Evolutionary conservation across 345 rosid genomes (phyloP).

Genomic region (Citrus maxima): DNA sequence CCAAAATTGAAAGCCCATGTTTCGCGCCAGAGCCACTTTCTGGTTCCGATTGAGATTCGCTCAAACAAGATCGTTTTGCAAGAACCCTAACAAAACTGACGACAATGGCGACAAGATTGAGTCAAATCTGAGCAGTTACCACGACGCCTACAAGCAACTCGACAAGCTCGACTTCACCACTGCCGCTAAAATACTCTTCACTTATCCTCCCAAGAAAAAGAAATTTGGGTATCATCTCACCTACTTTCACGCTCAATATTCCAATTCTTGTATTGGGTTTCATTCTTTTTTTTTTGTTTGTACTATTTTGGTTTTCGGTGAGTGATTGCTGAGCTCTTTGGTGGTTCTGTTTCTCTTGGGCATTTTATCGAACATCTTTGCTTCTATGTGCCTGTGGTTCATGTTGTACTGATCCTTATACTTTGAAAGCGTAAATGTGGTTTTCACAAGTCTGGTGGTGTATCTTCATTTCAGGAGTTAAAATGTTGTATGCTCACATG

Average conservation of each 20-base stretch:
- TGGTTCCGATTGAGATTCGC: slow-evolving; percentile 20
- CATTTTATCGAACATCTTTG: slow-evolving; percentile 32
- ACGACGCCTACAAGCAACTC: slow-evolving; percentile 56
- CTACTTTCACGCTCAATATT: neutral
- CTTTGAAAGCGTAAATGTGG: too few species aligned
- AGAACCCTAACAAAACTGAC: slow-evolving; percentile 18
- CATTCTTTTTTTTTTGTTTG: too few species aligned
- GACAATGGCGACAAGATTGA: slow-evolving; percentile 27
- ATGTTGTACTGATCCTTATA: too few species aligned
- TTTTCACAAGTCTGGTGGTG: neutral
- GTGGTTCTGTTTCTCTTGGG: slow-evolving; percentile 10
- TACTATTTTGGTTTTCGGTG: neutral
- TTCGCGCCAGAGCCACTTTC: slow-evolving; percentile 35
- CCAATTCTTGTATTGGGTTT: neutral
- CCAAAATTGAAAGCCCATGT: slow-evolving; percentile 31
- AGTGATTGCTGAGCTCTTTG: neutral
- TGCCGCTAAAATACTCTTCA: slow-evolving; percentile 76
- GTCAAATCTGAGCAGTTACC: slow-evolving; percentile 45
- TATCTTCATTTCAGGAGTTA: neutral
- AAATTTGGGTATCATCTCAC: slow-evolving; percentile 63
- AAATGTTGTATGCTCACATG: slow-evolving; percentile 15
- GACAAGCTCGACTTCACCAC: slow-evolving; percentile 74
- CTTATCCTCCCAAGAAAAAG: slow-evolving; percentile 55
- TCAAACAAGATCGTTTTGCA: slow-evolving; percentile 29
- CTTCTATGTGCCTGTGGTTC: too few species aligned